Percentiles rank a stretch among this genome's conserved stretches.
Evolutionary conservation across 2,329 filamentous ascomycete species (phyloP).

Genomic region (Neopestalotiopsis sp.): DNA sequence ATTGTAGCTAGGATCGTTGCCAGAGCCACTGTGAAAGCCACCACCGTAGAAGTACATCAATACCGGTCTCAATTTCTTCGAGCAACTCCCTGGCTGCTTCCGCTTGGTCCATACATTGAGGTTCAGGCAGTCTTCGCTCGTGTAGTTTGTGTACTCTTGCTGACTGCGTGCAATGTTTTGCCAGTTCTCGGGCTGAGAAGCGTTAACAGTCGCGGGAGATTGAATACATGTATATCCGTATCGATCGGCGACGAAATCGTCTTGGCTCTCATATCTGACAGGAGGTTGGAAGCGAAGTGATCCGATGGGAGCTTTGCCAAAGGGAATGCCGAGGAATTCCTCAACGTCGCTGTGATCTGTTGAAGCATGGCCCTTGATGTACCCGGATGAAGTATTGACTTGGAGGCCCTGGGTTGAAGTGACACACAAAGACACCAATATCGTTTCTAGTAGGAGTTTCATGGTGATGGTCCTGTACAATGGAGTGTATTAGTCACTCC

Average conservation of each 20-base stretch:
- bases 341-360: not conserved
- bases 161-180: conserved; percentile 19
- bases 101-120: conserved; percentile 45
- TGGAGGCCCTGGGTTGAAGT: not conserved
- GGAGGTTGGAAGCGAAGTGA: conserved; percentile 24
- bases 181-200: conserved; percentile 6
- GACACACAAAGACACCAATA: not conserved
- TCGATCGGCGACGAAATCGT: not conserved
- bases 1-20: conserved; percentile 28
- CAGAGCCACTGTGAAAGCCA: conserved; percentile 2
- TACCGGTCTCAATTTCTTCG: conserved; percentile 37
- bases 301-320: conserved; percentile 24
- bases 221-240: not conserved
- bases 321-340: conserved; percentile 23
- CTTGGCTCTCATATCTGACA: not conserved
- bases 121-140: conserved; percentile 42
- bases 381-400: not conserved
- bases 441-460: not conserved
- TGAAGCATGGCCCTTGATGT: not conserved
- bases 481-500: no score
- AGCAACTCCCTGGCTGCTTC: conserved; percentile 14
- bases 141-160: conserved; percentile 13
- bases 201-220: not conserved
- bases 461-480: not conserved
- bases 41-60: conserved; percentile 39